These are phyloP conservation scores for Saitoella complicata DNA, from an alignment of 805 yeast genomes.

Conservation along the genomic window DNA sequence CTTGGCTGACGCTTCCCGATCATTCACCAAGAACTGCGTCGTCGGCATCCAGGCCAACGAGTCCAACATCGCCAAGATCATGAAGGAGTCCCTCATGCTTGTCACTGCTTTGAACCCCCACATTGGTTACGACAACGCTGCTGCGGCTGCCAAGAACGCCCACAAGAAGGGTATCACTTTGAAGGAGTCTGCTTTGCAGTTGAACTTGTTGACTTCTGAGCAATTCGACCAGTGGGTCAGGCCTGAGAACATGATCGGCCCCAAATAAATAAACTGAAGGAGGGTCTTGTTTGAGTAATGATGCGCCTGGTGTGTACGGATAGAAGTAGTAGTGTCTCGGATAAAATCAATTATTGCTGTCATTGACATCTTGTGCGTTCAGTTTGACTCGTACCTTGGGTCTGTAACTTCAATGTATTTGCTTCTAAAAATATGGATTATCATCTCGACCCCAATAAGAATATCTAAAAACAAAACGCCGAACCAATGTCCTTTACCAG, in stretches of 20 bases:
- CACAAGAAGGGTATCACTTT: constrained; percentile 94
- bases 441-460: too few relatives aligned
- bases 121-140: constrained; percentile 95
- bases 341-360: too few relatives aligned
- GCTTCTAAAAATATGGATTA: too few relatives aligned
- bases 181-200: constrained; percentile 85
- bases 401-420: too few relatives aligned
- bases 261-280: constrained; percentile 21
- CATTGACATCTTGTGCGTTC: too few relatives aligned
- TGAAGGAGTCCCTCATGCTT: constrained; percentile 93
- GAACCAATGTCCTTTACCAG: too few relatives aligned
- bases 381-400: too few relatives aligned
- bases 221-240: constrained; percentile 95
- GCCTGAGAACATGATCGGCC: constrained; percentile 97
- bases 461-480: too few relatives aligned
- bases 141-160: constrained; percentile 96
- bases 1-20: constrained; percentile 73
- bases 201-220: constrained; percentile 63
- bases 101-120: constrained; percentile 97
- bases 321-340: too few relatives aligned
- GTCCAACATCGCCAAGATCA: constrained; percentile 68
- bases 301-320: too few relatives aligned
- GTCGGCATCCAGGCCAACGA: constrained; percentile 84
- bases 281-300: too few relatives aligned
- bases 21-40: constrained; percentile 89